Evolutionary conservation across 257 asterid genomes (phyloP), one percentile per base, ranked within the genome.

Genomic region (Datura wrightii): DNA sequence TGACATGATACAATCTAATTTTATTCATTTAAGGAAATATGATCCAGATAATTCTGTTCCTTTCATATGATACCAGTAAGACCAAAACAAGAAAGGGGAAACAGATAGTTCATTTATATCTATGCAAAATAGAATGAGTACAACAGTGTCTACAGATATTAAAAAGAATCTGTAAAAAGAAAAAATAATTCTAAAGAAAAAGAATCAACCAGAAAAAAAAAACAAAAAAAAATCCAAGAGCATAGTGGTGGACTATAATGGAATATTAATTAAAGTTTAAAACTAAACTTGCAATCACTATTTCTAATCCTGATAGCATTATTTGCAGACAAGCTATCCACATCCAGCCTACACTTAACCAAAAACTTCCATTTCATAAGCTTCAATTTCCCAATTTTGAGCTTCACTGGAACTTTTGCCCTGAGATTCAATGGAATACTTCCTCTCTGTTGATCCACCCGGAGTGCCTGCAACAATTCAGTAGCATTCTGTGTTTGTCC

Each of bases 321-420:
- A 79, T 92, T 90, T n/a, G 52, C 69, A 15, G 86, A 13, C 14
- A 95, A 86, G 52, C 94, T 92, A 67, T 97, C 96, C 13, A 93
- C 99, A 46, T 16, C 85, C 72, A 95, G 82, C 79, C 86, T 88
- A 65, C 99, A 97, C 94, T 85, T 95, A 44, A 97, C 98, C 93
- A 92, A 86, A 89, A 94, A 95, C 87, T 88, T 95, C 99, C 98
- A 95, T 63, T 91, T 94, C 94, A 89, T 94, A 84, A 97, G 86
- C 80, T 89, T 97, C 94, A 95, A 84, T 8, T 86, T 86, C 52
- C 99, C 99, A 37, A 97, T 91, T 87, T 90, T 93, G 55, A 97
- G 65, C 86, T 93, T 93, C 87, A 95, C 97, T 52, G 99, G 99
- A 42, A 95, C 99, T 31, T 79, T 90, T 0, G 89, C 98, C 89